Percentiles rank a stretch among this genome's conserved stretches.
Evolutionary conservation across 306 rosid species (phyloP).

Genomic region (Ochetophila trinervis): DNA sequence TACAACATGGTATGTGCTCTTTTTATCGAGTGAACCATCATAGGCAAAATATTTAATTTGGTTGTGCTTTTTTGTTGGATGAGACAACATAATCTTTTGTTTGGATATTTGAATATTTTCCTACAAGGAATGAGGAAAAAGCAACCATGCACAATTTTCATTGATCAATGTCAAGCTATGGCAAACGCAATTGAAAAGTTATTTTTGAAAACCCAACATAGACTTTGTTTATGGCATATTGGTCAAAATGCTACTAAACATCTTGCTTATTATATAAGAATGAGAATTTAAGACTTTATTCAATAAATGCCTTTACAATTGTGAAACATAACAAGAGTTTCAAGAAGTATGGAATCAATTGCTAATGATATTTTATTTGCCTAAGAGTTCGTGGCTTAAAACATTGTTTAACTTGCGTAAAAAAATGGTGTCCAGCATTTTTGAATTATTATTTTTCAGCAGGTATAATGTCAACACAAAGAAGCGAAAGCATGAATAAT

Average conservation of each 20-base stretch:
- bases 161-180: constrained; percentile 1
- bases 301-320: constrained; percentile 1
- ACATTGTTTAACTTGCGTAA: neutral
- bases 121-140: neutral
- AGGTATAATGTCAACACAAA: neutral
- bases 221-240: neutral
- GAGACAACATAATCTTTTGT: constrained; percentile 4
- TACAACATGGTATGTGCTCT: neutral
- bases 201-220: neutral
- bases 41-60: neutral
- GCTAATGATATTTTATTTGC: neutral
- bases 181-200: constrained; percentile 10
- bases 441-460: neutral
- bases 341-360: neutral
- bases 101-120: constrained; percentile 2
- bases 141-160: neutral
- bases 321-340: constrained; percentile 7
- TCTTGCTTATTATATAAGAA: neutral
- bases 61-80: constrained; percentile 7
- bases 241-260: constrained; percentile 1
- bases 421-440: neutral
- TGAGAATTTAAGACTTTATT: neutral
- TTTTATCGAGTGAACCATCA: neutral
- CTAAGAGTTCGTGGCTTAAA: constrained; percentile 6
- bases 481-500: neutral